These are phyloP conservation scores for Crithidia acanthocephali DNA, from an alignment of 208 protist genomes.

Conservation along the genomic window DNA sequence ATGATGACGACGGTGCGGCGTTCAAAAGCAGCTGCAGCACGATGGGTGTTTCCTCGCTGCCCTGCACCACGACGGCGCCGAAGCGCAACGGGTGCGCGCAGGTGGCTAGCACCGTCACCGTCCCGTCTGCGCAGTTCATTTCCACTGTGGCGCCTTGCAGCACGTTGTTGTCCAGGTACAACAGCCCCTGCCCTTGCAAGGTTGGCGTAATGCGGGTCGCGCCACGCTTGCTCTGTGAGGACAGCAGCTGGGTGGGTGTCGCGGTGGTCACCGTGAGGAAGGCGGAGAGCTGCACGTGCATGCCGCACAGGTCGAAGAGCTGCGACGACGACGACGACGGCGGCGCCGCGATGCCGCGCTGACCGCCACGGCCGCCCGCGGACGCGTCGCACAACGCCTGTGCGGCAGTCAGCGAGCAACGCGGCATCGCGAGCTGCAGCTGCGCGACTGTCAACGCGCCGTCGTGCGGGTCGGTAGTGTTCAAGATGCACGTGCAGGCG, in stretches of 20 bases:
- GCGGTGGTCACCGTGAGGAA: constrained; percentile 2
- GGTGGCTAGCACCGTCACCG: constrained; percentile 11
- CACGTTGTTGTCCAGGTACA: constrained; percentile 29
- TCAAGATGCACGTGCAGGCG: constrained; percentile 25
- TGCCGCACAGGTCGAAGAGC: constrained; percentile 3
- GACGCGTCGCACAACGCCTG: constrained; percentile 18
- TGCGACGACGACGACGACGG: background rate
- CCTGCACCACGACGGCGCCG: constrained; percentile 19
- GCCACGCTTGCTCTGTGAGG: background rate
- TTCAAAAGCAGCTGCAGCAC: constrained; percentile 12
- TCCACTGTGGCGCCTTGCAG: constrained; percentile 23
- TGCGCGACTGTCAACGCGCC: constrained; percentile 10
- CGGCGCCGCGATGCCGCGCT: background rate
- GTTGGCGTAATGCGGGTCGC: background rate
- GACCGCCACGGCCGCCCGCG: background rate
- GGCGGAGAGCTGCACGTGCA: constrained; percentile 21
- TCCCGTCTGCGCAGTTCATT: background rate
- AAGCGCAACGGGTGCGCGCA: constrained; percentile 19
- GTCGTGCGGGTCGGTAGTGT: background rate
- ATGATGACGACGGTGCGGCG: background rate
- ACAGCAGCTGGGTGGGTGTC: background rate
- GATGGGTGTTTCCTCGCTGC: constrained; percentile 12
- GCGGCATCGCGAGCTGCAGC: constrained; percentile 15
- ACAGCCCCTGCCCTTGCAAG: constrained; percentile 17
- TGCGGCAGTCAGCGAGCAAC: constrained; percentile 10